Percentiles rank a stretch among this genome's conserved stretches.
phyloP scores from a whole-genome alignment of 495 filamentous ascomycete species.

The Podospora conica region DNA sequence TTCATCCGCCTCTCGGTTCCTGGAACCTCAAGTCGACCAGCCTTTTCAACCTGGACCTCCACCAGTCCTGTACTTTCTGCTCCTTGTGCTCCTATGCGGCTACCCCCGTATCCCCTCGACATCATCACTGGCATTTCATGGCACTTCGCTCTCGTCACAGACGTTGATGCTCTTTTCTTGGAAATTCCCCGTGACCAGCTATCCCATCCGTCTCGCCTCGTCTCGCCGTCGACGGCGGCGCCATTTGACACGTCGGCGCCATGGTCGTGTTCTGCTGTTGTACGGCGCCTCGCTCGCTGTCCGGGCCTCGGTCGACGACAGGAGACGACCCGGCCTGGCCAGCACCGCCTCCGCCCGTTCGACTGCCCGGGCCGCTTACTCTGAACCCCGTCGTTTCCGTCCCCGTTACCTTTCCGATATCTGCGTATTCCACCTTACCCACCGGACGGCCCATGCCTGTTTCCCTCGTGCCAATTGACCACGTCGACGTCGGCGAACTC shows the following conservation, averaged over 20 bases:
- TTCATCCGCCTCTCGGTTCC: neutral
- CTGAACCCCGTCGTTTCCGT: constrained; percentile 16
- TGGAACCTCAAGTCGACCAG: neutral
- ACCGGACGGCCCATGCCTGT: constrained; percentile 3
- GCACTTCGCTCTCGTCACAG: constrained; percentile 1
- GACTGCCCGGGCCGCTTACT: constrained; percentile 21
- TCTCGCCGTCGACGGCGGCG: neutral
- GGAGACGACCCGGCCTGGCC: constrained; percentile 14
- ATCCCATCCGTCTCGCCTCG: constrained; percentile 1
- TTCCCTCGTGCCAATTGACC: constrained; percentile 13
- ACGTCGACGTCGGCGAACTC: constrained; percentile 25
- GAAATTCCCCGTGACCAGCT: constrained; percentile 8
- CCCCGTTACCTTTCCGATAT: neutral
- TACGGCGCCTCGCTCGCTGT: constrained; percentile 23
- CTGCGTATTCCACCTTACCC: constrained; percentile 12
- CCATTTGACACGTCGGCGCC: constrained; percentile 10
- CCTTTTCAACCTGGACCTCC: neutral
- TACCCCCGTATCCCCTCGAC: constrained; percentile 9
- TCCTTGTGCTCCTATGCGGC: constrained; percentile 1
- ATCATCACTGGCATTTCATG: constrained; percentile 14
- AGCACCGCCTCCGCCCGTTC: constrained; percentile 18
- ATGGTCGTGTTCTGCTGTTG: constrained; percentile 41
- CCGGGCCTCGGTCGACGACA: constrained; percentile 21
- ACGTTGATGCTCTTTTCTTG: constrained; percentile 13
- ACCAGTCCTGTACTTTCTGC: neutral